Base-by-base conservation (phyloP, 768 basidiomycete genomes). In the Gloeophyllum trabeum region DNA sequence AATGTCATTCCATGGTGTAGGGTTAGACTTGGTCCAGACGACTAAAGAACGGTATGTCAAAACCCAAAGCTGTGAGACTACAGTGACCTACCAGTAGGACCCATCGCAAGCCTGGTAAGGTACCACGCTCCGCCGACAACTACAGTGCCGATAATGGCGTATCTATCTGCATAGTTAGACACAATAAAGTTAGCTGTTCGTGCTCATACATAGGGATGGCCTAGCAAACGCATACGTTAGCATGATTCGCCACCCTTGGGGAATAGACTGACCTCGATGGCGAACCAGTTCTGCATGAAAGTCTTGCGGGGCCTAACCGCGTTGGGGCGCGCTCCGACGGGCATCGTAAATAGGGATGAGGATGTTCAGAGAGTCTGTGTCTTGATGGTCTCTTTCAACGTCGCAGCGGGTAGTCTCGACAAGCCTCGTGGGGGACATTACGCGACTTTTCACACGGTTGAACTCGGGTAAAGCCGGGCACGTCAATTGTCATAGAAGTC, bases 1-100 rank as follows among this genome's bases (percentile, higher is more conserved):
- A 56, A 91, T 72, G 43, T 75, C 70, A 62, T 87, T 86, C 85
- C 86, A 92, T n/a, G 90, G 90, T 18, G 79, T 79, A 25, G 88
- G 88, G 70, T 93, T 92, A 58, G 54, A 58, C 59, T 64, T 73
- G 51, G 76, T 70, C 78, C 77, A 79, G 44, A 78, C 58, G 43
- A 77, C 75, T 76, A 43, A 3, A 43, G 2, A n/a, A 24, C 32
- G 18, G 24, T 10, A 16, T 4, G 24, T 41, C 53, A 46, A 45
- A 25, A 37, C 39, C 39, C 24, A 21, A n/a, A 38, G 24, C 40
- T 22, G 25, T n/a, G 23, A 20, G n/a, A n/a, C n/a, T 40, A 28
- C 32, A 18, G 20, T 13, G 6, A 35, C 56, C 46, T 45, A 61
- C 69, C 58, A 43, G 62, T 59, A 19, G 66, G 62, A 23, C 69